Base-by-base conservation (phyloP, 1,139 yeast genomes). In the Saccharomycopsis crataegensis region DNA sequence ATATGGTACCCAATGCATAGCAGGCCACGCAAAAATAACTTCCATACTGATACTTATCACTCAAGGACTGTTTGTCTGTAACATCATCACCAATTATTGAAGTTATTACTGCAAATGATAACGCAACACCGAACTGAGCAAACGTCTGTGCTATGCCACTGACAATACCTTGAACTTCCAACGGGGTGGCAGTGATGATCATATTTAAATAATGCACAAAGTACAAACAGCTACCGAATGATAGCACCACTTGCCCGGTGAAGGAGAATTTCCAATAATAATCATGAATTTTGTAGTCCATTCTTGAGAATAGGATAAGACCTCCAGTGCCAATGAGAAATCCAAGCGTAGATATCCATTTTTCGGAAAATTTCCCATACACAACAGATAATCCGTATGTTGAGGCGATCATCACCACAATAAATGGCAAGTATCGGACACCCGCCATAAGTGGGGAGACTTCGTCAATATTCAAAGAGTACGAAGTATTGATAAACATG, bases 181-280 rank as follows among this genome's bases (percentile, higher is more conserved):
- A 44, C 5, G 71, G 71, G 5, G 71, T 66, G 17, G 61, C 49
- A 2, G 60, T 52, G 33, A 66, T 56, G 8, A 66, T 60, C 2
- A 60, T 60, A 45, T 60, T 62, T 33, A 59, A 46, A 42, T 58
- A 60, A 8, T 58, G 57, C 11, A 63, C 49, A 56, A 62, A 56
- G 50, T 50, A 59, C 16, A 59, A 46, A 6, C 37, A 34, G n/a
- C n/a, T n/a, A n/a, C n/a, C n/a, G n/a, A n/a, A n/a, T n/a, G n/a
- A n/a, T n/a, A n/a, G n/a, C n/a, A n/a, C n/a, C n/a, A n/a, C n/a
- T n/a, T n/a, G n/a, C n/a, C n/a, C n/a, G n/a, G 63, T 58, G 48
- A 67, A 61, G 14, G 61, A 59, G 55, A 56, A 67, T 46, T 60
- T 62, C 70, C 70, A 69, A 55, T 59, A 69, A n/a, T 57, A 54